phyloP scores from a whole-genome alignment of 257 asterid species.

The Haberlea rhodopensis region DNA sequence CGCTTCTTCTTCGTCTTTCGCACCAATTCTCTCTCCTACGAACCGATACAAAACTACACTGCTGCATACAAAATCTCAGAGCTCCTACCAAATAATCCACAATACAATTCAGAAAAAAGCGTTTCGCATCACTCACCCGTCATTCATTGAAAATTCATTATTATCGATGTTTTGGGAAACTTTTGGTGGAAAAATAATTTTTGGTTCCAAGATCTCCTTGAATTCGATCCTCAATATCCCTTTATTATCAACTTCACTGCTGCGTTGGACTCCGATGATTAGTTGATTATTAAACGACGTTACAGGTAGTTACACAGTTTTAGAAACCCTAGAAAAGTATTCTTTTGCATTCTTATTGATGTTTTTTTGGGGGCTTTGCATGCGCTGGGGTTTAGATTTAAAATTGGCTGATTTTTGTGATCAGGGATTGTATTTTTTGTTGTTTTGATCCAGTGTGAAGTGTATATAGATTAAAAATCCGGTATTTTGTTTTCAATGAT shows the following conservation, averaged over 20 bases:
- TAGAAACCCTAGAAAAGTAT: conserved; percentile 21
- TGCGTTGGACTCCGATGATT: conserved; percentile 30
- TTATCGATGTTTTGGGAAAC: background rate
- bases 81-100: background rate
- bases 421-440: conserved; percentile 12
- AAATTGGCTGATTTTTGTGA: conserved; percentile 28
- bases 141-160: conserved; percentile 18
- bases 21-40: conserved; percentile 37
- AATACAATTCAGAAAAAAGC: background rate
- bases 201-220: conserved; percentile 20
- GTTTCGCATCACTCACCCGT: background rate
- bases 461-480: conserved; percentile 23
- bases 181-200: conserved; percentile 15
- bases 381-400: conserved; percentile 47
- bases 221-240: conserved; percentile 47
- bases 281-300: conserved; percentile 30
- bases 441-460: conserved; percentile 26
- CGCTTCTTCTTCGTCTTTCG: conserved; percentile 36
- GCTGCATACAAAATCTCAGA: background rate
- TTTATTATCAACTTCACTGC: conserved; percentile 32
- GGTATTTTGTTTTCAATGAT: conserved; percentile 41
- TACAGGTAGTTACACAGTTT: conserved; percentile 35
- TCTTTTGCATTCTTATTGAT: conserved; percentile 25
- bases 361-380: conserved; percentile 31
- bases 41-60: conserved; percentile 11